These are phyloP conservation scores for Pyronema domesticum DNA, from an alignment of 495 filamentous ascomycete genomes.

Conservation along the genomic window DNA sequence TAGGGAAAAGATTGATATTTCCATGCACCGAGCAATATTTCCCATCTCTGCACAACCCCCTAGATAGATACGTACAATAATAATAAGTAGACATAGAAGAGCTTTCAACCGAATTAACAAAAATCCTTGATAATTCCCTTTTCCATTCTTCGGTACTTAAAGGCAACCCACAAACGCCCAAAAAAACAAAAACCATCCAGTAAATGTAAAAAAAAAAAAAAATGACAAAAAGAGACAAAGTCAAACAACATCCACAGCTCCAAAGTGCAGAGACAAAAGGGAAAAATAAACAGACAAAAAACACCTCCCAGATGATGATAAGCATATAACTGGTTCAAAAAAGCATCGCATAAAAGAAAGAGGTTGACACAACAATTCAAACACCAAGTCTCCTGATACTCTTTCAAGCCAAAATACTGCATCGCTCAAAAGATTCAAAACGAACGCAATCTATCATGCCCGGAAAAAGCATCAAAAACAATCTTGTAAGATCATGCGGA, in stretches of 20 bases:
- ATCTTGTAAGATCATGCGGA: slow-evolving; percentile 8
- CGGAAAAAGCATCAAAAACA: slow-evolving; percentile 9
- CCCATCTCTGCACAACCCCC: slow-evolving; percentile 14
- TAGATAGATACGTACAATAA: slow-evolving; percentile 6
- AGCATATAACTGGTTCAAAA: slow-evolving; percentile 11
- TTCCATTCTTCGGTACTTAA: neutral
- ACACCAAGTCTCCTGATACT: slow-evolving; percentile 5
- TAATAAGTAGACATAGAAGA: slow-evolving; percentile 3
- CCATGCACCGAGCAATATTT: neutral
- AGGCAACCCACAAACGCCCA: no score
- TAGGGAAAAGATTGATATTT: neutral
- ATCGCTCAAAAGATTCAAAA: neutral
- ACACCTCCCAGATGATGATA: slow-evolving; percentile 16
- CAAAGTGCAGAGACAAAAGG: slow-evolving; percentile 12
- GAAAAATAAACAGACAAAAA: slow-evolving; percentile 9
- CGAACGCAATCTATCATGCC: slow-evolving; percentile 8
- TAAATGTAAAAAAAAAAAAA: slow-evolving; percentile 12
- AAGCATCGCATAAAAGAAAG: neutral
- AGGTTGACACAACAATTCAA: slow-evolving; percentile 7
- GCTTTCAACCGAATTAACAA: slow-evolving; percentile 11
- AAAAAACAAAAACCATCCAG: slow-evolving; percentile 7
- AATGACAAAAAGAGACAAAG: neutral
- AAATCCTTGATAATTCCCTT: neutral
- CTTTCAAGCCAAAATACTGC: slow-evolving; percentile 8
- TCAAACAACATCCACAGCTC: neutral